These are phyloP conservation scores for Mycena amicta DNA, from an alignment of 768 basidiomycete species.

Conservation along the genomic window DNA sequence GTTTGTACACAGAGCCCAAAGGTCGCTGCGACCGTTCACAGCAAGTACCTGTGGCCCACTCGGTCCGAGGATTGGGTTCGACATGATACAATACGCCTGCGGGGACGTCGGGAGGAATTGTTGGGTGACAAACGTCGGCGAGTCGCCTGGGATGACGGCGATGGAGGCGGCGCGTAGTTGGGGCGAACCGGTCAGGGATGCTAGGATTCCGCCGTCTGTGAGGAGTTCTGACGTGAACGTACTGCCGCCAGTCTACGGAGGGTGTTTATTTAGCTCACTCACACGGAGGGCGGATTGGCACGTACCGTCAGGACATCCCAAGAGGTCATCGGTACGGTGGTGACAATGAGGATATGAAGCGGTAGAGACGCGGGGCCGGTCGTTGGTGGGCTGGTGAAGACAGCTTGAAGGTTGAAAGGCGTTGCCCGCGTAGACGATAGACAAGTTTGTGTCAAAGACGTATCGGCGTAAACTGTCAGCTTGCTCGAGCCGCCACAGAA, in stretches of 20 bases:
- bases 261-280: neutral
- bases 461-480: slow-evolving; percentile 11
- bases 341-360: slow-evolving; percentile 9
- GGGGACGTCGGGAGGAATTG: slow-evolving; percentile 17
- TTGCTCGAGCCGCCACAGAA: slow-evolving; percentile 21
- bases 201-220: slow-evolving; percentile 14
- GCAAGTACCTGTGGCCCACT: slow-evolving; percentile 19
- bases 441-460: slow-evolving; percentile 6
- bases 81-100: slow-evolving; percentile 13
- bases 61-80: slow-evolving; percentile 11
- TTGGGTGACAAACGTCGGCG: slow-evolving; percentile 18
- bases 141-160: slow-evolving; percentile 14
- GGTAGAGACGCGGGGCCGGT: slow-evolving; percentile 5
- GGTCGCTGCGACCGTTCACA: slow-evolving; percentile 13
- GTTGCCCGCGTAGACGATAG: neutral
- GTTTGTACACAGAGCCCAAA: slow-evolving; percentile 25
- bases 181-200: slow-evolving; percentile 10
- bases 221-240: slow-evolving; percentile 14
- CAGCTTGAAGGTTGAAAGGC: slow-evolving; percentile 18
- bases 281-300: neutral
- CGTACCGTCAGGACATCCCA: slow-evolving; percentile 15
- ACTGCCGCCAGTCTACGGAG: slow-evolving; percentile 6
- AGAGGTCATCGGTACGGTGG: slow-evolving; percentile 10
- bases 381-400: slow-evolving; percentile 11
- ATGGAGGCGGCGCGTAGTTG: slow-evolving; percentile 17